Conservation (phyloP, 2,329 filamentous ascomycete species). For the Dichotomopilus funicola region DNA sequence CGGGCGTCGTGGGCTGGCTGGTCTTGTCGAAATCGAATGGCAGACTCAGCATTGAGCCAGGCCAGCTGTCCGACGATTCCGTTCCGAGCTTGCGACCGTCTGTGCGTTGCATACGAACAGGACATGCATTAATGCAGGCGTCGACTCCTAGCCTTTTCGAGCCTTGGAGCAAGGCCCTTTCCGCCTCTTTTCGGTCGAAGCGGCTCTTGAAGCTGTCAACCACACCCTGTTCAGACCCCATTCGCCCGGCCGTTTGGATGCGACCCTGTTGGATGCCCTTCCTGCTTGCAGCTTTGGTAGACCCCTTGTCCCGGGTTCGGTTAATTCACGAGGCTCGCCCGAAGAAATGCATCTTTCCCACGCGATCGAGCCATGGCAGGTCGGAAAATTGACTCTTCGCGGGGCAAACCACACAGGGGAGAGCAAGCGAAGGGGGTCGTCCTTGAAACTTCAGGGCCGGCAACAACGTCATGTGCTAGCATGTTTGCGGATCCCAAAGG, state of each 20-base stretch:
- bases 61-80: constrained; percentile 17
- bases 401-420: no score
- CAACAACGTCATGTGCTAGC: no score
- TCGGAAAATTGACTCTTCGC: no score
- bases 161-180: constrained; percentile 9
- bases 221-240: background rate
- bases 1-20: background rate
- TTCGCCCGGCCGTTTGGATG: constrained; percentile 8
- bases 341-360: no score
- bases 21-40: background rate
- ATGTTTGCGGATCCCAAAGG: no score
- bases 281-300: background rate
- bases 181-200: constrained; percentile 12
- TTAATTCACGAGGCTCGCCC: background rate
- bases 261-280: background rate
- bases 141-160: constrained; percentile 17
- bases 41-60: constrained; percentile 17
- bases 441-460: no score
- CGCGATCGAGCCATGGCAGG: no score
- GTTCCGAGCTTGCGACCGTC: constrained; percentile 18
- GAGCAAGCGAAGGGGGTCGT: no score
- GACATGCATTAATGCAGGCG: constrained; percentile 22
- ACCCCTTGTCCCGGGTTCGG: background rate
- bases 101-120: constrained; percentile 19
- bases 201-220: background rate